Base-by-base conservation (phyloP, 768 basidiomycete genomes). In the Aureoboletus auriporus region DNA sequence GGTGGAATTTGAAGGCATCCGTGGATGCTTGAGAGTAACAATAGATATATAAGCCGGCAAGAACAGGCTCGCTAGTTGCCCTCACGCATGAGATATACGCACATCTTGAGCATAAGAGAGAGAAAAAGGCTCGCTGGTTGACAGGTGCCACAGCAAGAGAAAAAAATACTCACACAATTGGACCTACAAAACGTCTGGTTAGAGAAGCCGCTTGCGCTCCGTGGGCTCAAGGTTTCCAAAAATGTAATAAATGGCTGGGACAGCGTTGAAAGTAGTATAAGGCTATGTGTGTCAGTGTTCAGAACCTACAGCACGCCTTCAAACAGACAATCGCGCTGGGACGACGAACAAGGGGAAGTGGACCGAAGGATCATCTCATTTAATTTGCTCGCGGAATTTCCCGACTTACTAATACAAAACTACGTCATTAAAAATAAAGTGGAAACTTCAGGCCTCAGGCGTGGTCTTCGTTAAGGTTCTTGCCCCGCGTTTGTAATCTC, bases 171-270 rank as follows among this genome's bases (percentile, higher is more conserved):
- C 38, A 39, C 46, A 39, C 57, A 31, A 31, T 5, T 45, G 62
- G 56, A 64, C 62, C 61, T 45, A 63, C 61, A 54, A 51, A 48
- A 0, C 26, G 37, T 39, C 13, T 39, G 14, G 47, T 57, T 40
- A 31, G 53, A 43, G 30, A 27, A 44, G 20, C 29, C 39, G 53
- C 55, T 39, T 52, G 20, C 11, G 42, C 33, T 38, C 37, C 33
- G 30, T 13, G 1, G 51, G 51, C 43, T 30, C 51, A 36, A 44
- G 14, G 14, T 6, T 64, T 46, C 61, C 62, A 53, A 64, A 62
- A 49, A 14, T 8, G 51, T 50, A 61, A 49, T 44, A 42, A 35
- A 20, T 5, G 12, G 42, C 35, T 28, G 39, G 11, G 29, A 43
- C 3, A 16, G 39, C 23, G 7, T 51, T 44, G 53, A 44, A 44